Evolutionary conservation across 805 yeast genomes (phyloP), one percentile per base, ranked within the genome.

Genomic region (Pichia paraexigua): DNA sequence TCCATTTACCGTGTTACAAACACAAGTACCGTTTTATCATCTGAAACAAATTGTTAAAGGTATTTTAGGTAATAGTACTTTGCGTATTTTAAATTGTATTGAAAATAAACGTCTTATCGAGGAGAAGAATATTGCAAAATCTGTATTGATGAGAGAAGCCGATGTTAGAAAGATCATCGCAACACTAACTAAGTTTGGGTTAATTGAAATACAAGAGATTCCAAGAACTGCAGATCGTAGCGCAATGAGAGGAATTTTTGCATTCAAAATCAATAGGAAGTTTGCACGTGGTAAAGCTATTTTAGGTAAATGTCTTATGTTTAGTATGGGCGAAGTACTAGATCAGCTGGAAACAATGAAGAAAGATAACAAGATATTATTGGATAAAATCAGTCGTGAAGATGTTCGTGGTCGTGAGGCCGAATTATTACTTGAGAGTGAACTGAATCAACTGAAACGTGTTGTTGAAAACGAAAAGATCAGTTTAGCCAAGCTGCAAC

Each of bases 161-260:
- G 85, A 82, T 39, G 86, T 90, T 10, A 75, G 97, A 51, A 80
- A 83, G 41, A 81, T 85, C 43, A 70, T 90, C 43, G 78, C 85
- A 45, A 77, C 79, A 35, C 70, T 94, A 49, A 77, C 87, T 27
- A 78, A 77, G 49, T 75, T 80, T 56, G 89, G 91, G 55, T 77
- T 87, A 20, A 71, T 91, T 20, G 96, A 92, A 63, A 76, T 91
- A 39, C 98, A 92, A 68, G 99, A 94, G 69, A 85, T 94, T 28
- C 97, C 98, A 13, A 79, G 92, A 60, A 85, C 96, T 10, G 83
- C 82, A 24, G 98, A 94, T 65, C 77, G 98, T 58, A 91, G 95
- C 2, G 96, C 97, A 0, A 82, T 87, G 41, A 81, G 96, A 58
- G 85, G 97, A 1, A 85, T 87, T 28, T 94, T 80, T 63, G 75